Conservation (phyloP, 78 protist genomes). For the Speleostelium caveatum region DNA sequence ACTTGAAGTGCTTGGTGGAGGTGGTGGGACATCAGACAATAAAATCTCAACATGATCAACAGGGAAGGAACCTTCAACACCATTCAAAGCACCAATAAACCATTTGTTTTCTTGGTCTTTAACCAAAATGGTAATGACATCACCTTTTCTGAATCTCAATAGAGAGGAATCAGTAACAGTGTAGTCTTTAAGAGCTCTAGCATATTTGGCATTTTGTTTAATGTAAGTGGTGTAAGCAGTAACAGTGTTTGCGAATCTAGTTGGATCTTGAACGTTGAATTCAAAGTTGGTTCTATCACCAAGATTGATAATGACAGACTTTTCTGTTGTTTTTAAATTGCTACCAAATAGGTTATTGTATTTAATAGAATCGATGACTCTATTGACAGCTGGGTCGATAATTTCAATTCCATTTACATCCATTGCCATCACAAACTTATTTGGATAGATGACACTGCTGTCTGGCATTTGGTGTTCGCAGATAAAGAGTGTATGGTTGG, state of each 20-base stretch:
- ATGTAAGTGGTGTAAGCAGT: constrained; percentile 26
- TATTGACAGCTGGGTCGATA: constrained; percentile 9
- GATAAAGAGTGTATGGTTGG: constrained; percentile 7
- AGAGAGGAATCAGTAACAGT: constrained; percentile 46
- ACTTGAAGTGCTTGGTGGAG: background rate
- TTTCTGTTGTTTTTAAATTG: background rate
- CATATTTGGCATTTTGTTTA: constrained; percentile 52
- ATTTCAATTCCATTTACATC: constrained; percentile 19
- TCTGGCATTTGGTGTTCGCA: constrained; percentile 38
- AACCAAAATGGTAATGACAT: constrained; percentile 42
- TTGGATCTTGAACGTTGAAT: constrained; percentile 2
- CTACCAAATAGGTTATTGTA: background rate
- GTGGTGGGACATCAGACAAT: constrained; percentile 28
- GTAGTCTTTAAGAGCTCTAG: constrained; percentile 64
- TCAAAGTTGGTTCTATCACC: constrained; percentile 1
- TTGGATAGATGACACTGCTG: constrained; percentile 8
- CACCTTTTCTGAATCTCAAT: constrained; percentile 32
- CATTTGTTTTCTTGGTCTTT: constrained; percentile 76
- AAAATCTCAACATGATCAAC: constrained; percentile 71
- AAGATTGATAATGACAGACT: constrained; percentile 15
- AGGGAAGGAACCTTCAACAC: constrained; percentile 81
- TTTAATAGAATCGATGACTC: background rate
- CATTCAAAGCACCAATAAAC: constrained; percentile 60
- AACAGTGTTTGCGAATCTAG: background rate
- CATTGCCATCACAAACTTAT: constrained; percentile 31